Evolutionary conservation across 2,329 filamentous ascomycete genomes (phyloP).

Genomic region (Colletotrichum melonis): DNA sequence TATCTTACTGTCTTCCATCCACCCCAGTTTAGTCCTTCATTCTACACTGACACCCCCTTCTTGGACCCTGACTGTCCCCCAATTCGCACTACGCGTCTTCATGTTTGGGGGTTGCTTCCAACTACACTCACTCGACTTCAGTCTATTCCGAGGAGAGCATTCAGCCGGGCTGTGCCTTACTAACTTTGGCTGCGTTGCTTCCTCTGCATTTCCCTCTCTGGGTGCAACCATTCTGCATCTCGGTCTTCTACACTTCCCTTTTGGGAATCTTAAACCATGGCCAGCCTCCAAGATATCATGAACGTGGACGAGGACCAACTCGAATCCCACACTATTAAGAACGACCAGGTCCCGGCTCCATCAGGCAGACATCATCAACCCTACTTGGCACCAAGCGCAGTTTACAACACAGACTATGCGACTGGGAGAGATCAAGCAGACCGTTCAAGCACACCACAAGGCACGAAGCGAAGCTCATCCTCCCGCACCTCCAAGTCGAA

Average conservation of each 20-base stretch:
- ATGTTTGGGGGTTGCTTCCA: constrained; percentile 45
- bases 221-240: constrained; percentile 27
- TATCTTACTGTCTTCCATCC: constrained; percentile 10
- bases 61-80: constrained; percentile 35
- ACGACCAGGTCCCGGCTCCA: constrained; percentile 50
- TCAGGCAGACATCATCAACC: constrained; percentile 48
- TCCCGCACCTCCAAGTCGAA: constrained; percentile 45
- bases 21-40: constrained; percentile 29
- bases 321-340: constrained; percentile 58
- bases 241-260: constrained; percentile 46
- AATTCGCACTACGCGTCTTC: constrained; percentile 37
- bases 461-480: constrained; percentile 49
- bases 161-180: constrained; percentile 60
- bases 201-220: constrained; percentile 26
- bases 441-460: constrained; percentile 45
- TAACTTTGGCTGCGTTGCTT: constrained; percentile 53
- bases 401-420: constrained; percentile 52
- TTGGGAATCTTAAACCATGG: constrained; percentile 59
- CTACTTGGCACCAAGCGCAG: constrained; percentile 44
- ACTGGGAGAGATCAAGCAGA: constrained; percentile 48
- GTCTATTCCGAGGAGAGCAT: constrained; percentile 45
- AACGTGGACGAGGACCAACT: constrained; percentile 63
- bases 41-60: constrained; percentile 38
- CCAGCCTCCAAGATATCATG: constrained; percentile 68
- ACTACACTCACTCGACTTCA: constrained; percentile 45